Evolutionary conservation across 371 early-diverging fungal genomes (phyloP).

Genomic region (Mortierella sp.): DNA sequence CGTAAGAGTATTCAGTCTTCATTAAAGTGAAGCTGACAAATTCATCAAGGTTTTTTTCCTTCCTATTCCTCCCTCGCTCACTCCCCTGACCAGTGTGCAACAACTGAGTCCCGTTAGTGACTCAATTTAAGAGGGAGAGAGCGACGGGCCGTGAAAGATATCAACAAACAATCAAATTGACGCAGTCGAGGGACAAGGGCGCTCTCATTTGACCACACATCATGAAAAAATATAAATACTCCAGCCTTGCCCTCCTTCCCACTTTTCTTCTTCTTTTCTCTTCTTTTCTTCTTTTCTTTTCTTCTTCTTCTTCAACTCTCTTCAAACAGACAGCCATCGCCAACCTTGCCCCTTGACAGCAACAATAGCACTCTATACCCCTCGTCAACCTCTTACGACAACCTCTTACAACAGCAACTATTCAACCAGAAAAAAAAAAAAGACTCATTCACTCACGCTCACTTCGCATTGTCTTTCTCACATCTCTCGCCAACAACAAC

Average conservation of each 20-base stretch:
- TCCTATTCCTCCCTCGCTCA: neutral
- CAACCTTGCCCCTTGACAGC: neutral
- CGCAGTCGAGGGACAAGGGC: neutral
- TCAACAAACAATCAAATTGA: neutral
- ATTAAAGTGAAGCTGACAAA: conserved; percentile 13
- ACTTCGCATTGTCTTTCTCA: neutral
- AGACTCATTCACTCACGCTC: neutral
- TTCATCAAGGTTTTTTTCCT: neutral
- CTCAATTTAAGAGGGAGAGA: neutral
- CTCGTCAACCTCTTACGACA: neutral
- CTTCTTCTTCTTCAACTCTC: neutral
- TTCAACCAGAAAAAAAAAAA: neutral
- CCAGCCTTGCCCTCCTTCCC: neutral
- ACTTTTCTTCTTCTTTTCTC: neutral
- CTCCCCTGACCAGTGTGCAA: neutral
- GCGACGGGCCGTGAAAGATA: neutral
- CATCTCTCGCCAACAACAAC: neutral
- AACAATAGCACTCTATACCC: conserved; percentile 7
- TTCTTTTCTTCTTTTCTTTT: neutral
- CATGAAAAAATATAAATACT: conserved; percentile 4
- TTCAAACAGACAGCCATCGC: neutral
- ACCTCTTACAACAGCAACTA: neutral
- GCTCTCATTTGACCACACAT: neutral
- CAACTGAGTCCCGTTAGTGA: neutral
- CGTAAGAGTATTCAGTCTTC: neutral